Evolutionary conservation across 306 rosid species (phyloP), one percentile per base, ranked within the genome.

Genomic region (Leucaena leucocephala): DNA sequence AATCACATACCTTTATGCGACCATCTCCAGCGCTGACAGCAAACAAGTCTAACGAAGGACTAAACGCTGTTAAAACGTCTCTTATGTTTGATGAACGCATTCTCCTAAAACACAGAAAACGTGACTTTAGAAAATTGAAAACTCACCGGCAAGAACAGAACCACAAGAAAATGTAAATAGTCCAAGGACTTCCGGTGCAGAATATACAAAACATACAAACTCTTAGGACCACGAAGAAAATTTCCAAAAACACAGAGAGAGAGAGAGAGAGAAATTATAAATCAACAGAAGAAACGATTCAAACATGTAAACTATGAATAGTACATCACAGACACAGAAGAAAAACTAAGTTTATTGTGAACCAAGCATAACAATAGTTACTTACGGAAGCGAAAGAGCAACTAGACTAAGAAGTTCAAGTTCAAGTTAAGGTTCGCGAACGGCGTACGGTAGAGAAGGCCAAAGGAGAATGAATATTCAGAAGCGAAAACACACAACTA

Each of bases 1-100:
- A 27, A 34, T 17, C 48, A 21, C 13, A 40, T 71, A 91, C 98
- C 98, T 94, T 95, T 16, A 95, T 86, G 40, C 98, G 95, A 36
- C 98, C 98, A 84, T 91, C 98, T 4, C 98, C 98, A 36, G 96
- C 71, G 81, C 91, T 81, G 65, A 92, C 80, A 76, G 98, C 98
- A 48, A 95, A 84, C 71, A 86, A 89, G 80, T 93, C 96, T 68
- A 82, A 73, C 35, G 93, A 89, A 48, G 98, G 97, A 80, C 90
- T 92, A 72, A 91, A 95, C 38, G 97, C 86, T 5, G 97, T 91
- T 50, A 95, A 75, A 75, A 95, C 78, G 77, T 82, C 95, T 86
- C 96, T 91, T 77, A 95, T 82, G 82, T 85, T 83, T 46, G 88
- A 77, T 27, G 89, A 71, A 52, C 71, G 84, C 92, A 90, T 85